Conservation (phyloP, 306 rosid species). For the Lablab purpureus region DNA sequence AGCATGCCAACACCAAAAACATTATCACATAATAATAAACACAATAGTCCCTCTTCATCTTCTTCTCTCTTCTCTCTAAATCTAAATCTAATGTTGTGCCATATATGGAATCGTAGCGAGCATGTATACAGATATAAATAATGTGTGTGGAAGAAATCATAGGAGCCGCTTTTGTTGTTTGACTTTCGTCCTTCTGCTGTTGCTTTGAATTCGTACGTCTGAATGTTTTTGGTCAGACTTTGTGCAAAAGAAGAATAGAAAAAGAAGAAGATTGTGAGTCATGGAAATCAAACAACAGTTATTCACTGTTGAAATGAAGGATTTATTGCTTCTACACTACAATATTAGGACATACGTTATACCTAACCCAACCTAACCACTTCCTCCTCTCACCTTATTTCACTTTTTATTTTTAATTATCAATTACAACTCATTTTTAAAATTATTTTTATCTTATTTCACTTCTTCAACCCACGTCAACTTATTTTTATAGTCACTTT, state of each 20-base stretch:
- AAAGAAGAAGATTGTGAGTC: too few relatives aligned
- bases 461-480: too few relatives aligned
- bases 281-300: slow-evolving; percentile 21
- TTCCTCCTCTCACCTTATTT: too few relatives aligned
- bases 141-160: background rate
- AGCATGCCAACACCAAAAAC: slow-evolving; percentile 50
- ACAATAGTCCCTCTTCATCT: slow-evolving; percentile 44
- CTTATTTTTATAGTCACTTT: too few relatives aligned
- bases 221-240: background rate
- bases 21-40: slow-evolving; percentile 33
- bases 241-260: too few relatives aligned
- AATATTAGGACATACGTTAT: too few relatives aligned
- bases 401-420: too few relatives aligned
- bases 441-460: too few relatives aligned
- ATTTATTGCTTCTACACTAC: slow-evolving; percentile 27
- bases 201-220: slow-evolving; percentile 16
- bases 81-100: background rate
- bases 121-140: too few relatives aligned
- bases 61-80: background rate
- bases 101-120: too few relatives aligned
- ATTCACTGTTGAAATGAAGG: slow-evolving; percentile 40
- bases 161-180: slow-evolving; percentile 20
- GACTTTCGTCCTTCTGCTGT: slow-evolving; percentile 17
- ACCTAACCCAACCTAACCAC: too few relatives aligned
- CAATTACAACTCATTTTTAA: too few relatives aligned